A percentile compares a stretch with the other conserved stretches of the same genome.
These are phyloP conservation scores for Blepharisma japonicum DNA, from an alignment of 73 alveolate species.

Conservation along the genomic window DNA sequence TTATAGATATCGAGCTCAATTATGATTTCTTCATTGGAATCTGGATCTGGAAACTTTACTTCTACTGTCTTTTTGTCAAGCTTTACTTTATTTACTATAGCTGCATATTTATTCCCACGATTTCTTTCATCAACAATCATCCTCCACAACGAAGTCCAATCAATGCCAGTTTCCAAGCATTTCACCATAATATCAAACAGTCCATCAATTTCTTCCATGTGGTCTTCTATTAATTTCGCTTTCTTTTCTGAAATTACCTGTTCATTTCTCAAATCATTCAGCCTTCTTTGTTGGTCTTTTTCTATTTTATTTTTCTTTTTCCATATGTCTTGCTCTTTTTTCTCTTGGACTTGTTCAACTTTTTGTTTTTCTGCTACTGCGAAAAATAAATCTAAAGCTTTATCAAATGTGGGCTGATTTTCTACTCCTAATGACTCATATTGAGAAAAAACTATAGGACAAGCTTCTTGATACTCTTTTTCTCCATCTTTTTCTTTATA, in stretches of 20 bases:
- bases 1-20: constrained; percentile 15
- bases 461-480: constrained; percentile 51
- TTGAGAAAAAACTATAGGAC: constrained; percentile 51
- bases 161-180: constrained; percentile 64
- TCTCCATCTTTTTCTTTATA: constrained; percentile 39
- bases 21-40: constrained; percentile 35
- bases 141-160: constrained; percentile 77
- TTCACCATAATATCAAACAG: constrained; percentile 60
- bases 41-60: constrained; percentile 56
- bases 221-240: constrained; percentile 68
- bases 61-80: constrained; percentile 59
- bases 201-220: constrained; percentile 65
- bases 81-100: constrained; percentile 60
- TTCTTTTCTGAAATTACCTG: constrained; percentile 62
- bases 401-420: constrained; percentile 9
- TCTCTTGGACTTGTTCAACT: background rate
- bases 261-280: constrained; percentile 66
- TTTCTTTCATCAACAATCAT: constrained; percentile 81
- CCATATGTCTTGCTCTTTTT: constrained; percentile 53
- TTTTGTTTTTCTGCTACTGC: constrained; percentile 19
- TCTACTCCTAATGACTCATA: constrained; percentile 50
- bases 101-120: constrained; percentile 82
- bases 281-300: constrained; percentile 72
- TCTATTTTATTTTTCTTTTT: constrained; percentile 74
- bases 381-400: constrained; percentile 26